Evolutionary conservation across 331 rosid genomes (phyloP), one percentile per base, ranked within the genome.

Genomic region (Rhamnella rubrinervis): DNA sequence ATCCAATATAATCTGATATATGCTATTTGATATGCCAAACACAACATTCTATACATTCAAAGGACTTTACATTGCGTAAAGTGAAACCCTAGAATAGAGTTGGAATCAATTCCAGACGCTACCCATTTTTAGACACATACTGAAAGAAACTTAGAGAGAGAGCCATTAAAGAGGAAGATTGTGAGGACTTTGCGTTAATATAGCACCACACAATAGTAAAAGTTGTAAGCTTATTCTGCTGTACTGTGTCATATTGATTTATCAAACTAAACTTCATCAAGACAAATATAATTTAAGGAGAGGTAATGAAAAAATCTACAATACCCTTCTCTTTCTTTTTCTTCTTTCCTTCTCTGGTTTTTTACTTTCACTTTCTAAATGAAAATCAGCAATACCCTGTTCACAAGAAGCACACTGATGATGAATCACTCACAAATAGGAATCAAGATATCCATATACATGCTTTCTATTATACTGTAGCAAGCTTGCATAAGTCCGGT

Each of bases 401-500:
- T 17, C 28, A 19, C 53, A 52, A 60, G 28, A 56, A 64, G 50
- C 77, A 72, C 71, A 59, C 25, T 37, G 59, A 61, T 28, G 59
- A 61, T 55, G 60, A 65, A 67, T 26, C 50, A 59, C 69, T 87
- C 81, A 93, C 75, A 67, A 87, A 87, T 44, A 90, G 63, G 95
- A 87, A 84, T 91, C 97, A 50, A 93, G 92, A 72, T 93, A 91
- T 40, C 85, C 88, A 68, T 88, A 88, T 39, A 78, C 63, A 80
- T 85, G 96, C 87, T 61, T 82, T 78, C 83, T 84, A 81, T 88
- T 91, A 74, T 88, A 93, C 77, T 93, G 97, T 46, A 93, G 87
- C 86, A 93, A 80, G 81, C 98, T 91, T 39, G 95, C 97, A 21
- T 91, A 93, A 2, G 91, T 87, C 63, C 97, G 71, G 70, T 93